Conservation (phyloP, 2,329 filamentous ascomycete genomes). For the Penicillium sp. region DNA sequence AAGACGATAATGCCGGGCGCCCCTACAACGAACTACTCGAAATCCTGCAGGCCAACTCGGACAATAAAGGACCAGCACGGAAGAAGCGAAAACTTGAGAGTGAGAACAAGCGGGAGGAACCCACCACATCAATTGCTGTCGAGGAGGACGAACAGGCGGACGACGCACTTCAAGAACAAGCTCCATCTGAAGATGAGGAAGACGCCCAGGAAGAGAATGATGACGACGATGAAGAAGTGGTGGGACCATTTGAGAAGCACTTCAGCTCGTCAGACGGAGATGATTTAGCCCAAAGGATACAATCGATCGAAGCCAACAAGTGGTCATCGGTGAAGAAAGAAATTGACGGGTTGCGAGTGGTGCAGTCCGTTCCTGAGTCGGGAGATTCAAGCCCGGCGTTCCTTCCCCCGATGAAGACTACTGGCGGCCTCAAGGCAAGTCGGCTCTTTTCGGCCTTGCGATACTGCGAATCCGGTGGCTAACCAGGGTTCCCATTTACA, state of each 20-base stretch:
- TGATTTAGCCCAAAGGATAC: constrained; percentile 48
- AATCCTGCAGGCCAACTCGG: constrained; percentile 43
- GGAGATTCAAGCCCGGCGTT: constrained; percentile 21
- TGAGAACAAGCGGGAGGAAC: constrained; percentile 20
- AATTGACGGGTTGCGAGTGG: constrained; percentile 27
- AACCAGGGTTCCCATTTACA: constrained; percentile 36
- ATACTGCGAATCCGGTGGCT: neutral
- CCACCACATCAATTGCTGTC: constrained; percentile 15
- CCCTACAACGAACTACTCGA: constrained; percentile 55
- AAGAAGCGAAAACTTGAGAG: constrained; percentile 50
- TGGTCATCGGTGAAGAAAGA: constrained; percentile 44
- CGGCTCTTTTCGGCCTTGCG: too few species aligned
- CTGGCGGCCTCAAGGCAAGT: constrained; percentile 33
- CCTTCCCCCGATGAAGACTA: constrained; percentile 27
- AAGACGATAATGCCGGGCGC: constrained; percentile 35
- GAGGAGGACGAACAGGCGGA: constrained; percentile 35
- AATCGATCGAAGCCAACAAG: constrained; percentile 42
- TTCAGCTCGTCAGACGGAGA: constrained; percentile 64
- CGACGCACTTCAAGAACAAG: constrained; percentile 44
- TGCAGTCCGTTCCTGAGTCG: constrained; percentile 26
- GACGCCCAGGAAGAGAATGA: constrained; percentile 22
- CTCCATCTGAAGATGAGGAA: constrained; percentile 41
- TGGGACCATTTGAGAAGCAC: constrained; percentile 75
- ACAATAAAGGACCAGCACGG: constrained; percentile 40
- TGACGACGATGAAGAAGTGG: constrained; percentile 36